phyloP scores from a whole-genome alignment of 345 rosid species.

The Eucalyptus victrix region DNA sequence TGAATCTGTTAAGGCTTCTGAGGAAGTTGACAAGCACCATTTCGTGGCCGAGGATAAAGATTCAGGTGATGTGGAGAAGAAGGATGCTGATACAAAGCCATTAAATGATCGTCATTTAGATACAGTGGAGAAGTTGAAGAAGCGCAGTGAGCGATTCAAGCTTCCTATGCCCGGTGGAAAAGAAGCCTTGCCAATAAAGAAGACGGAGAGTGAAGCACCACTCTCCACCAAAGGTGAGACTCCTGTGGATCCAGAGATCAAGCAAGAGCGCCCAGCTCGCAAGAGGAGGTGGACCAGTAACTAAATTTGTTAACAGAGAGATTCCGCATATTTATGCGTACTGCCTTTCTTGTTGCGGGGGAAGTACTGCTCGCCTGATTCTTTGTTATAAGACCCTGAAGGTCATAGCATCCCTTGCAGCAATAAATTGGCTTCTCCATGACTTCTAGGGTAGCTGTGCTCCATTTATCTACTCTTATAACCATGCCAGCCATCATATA shows the following conservation, averaged over 20 bases:
- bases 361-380: background rate
- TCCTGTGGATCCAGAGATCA: conserved; percentile 54
- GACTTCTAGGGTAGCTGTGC: background rate
- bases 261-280: conserved; percentile 84
- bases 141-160: conserved; percentile 96
- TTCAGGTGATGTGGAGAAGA: conserved; percentile 33
- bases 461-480: background rate
- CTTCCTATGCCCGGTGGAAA: conserved; percentile 86
- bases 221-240: conserved; percentile 45
- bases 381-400: background rate
- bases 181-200: conserved; percentile 41
- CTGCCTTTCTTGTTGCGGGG: background rate
- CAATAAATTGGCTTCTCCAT: background rate
- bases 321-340: background rate
- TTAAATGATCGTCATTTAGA: conserved; percentile 65
- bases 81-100: conserved; percentile 41
- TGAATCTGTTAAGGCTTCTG: conserved; percentile 17
- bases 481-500: background rate
- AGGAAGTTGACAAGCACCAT: conserved; percentile 22
- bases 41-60: conserved; percentile 29
- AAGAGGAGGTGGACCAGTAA: conserved; percentile 81
- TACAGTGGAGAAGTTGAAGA: conserved; percentile 95
- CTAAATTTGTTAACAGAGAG: conserved; percentile 8
- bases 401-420: background rate
- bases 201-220: conserved; percentile 42